Percentiles rank a stretch among this genome's conserved stretches.
phyloP scores from a whole-genome alignment of 345 rosid species.

The Raphanus raphanistrum region DNA sequence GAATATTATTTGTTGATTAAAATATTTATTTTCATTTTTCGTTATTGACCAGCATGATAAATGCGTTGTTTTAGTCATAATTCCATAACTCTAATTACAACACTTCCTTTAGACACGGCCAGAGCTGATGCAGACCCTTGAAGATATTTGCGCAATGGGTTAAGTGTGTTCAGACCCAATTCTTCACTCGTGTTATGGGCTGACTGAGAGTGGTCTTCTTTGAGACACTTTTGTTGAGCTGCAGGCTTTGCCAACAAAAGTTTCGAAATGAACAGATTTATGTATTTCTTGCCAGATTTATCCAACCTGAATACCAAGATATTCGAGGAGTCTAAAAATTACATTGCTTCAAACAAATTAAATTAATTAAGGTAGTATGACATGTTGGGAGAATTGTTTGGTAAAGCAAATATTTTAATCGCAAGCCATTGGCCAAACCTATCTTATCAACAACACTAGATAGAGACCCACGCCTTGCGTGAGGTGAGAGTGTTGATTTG shows the following conservation, averaged over 20 bases:
- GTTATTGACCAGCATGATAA: too few species aligned
- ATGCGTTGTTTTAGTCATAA: too few species aligned
- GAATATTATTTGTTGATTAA: too few species aligned
- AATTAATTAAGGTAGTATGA: not conserved
- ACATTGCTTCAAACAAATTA: not conserved
- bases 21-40: too few species aligned
- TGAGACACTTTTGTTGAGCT: not conserved
- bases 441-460: constrained; percentile 24
- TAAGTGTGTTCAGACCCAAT: not conserved
- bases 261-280: not conserved
- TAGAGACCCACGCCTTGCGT: too few species aligned
- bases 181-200: not conserved
- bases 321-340: not conserved
- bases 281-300: not conserved
- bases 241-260: not conserved
- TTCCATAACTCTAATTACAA: too few species aligned
- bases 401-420: constrained; percentile 12
- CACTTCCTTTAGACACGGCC: not conserved
- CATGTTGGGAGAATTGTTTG: not conserved
- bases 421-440: constrained; percentile 31
- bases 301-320: not conserved
- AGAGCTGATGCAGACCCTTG: not conserved
- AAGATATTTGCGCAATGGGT: not conserved
- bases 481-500: too few species aligned
- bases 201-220: not conserved